phyloP scores from a whole-genome alignment of 257 asterid genomes.

The Penstemon barbatus region DNA sequence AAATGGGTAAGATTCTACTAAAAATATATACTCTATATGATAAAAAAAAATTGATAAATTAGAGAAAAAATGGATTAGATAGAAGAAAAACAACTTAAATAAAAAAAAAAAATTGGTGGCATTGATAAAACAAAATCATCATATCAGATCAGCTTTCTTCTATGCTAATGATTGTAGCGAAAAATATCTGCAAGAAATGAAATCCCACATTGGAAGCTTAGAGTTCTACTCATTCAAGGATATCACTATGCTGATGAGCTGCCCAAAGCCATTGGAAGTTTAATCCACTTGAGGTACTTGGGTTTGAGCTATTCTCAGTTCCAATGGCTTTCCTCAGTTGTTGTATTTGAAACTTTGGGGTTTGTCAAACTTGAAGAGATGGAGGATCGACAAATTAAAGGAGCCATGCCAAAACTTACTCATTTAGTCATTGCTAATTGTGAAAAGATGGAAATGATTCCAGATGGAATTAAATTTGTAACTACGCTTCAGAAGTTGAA shows the following conservation, averaged over 20 bases:
- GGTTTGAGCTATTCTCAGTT: conserved; percentile 40
- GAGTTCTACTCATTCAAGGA: conserved; percentile 34
- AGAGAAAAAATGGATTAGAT: no score
- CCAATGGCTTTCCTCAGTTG: conserved; percentile 43
- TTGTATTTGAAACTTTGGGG: conserved; percentile 37
- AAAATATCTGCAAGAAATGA: conserved; percentile 21
- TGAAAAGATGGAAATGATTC: conserved; percentile 40
- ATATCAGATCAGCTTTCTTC: conserved; percentile 39
- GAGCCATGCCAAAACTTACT: conserved; percentile 43
- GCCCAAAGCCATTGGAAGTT: conserved; percentile 31
- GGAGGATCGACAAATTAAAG: conserved; percentile 36
- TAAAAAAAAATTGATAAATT: no score
- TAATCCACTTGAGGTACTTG: conserved; percentile 38
- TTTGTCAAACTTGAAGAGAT: conserved; percentile 30
- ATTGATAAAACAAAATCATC: no score
- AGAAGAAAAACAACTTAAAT: no score
- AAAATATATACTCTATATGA: no score
- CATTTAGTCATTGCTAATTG: conserved; percentile 34
- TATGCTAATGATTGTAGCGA: conserved; percentile 35
- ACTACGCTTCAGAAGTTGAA: conserved; percentile 41
- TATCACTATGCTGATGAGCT: conserved; percentile 23
- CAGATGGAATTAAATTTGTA: conserved; percentile 35
- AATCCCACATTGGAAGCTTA: conserved; percentile 18
- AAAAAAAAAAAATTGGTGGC: no score
- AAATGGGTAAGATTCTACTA: no score